Percentiles rank a stretch among this genome's conserved stretches.
phyloP scores from a whole-genome alignment of 495 filamentous ascomycete genomes.

The Lasiosphaeria ovina region DNA sequence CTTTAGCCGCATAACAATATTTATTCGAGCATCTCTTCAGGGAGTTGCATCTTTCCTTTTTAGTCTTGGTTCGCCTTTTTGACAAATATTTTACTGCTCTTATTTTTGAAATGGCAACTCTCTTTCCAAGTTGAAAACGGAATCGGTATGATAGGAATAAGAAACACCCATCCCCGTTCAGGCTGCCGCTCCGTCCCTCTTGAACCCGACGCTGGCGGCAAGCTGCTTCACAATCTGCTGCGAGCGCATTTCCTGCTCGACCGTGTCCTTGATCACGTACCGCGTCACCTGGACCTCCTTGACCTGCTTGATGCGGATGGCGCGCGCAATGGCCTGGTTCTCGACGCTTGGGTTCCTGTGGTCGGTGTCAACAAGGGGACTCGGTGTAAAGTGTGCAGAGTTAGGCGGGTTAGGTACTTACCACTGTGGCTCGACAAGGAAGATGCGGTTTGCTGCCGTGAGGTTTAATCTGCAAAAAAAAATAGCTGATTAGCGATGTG shows the following conservation, averaged over 20 bases:
- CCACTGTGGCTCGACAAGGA: constrained; percentile 51
- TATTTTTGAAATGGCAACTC: too few species aligned
- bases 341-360: constrained; percentile 55
- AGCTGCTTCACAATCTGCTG: constrained; percentile 25
- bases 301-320: constrained; percentile 47
- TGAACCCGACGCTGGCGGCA: constrained; percentile 9
- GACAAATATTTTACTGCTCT: too few species aligned
- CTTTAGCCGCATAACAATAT: too few species aligned
- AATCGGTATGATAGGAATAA: too few species aligned
- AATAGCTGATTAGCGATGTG: too few species aligned
- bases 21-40: too few species aligned
- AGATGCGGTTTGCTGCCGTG: constrained; percentile 45
- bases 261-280: constrained; percentile 45
- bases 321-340: constrained; percentile 49
- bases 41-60: too few species aligned
- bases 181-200: not conserved
- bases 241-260: constrained; percentile 42
- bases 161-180: too few species aligned
- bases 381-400: not conserved
- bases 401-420: constrained; percentile 31
- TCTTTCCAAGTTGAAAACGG: too few species aligned
- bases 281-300: constrained; percentile 42
- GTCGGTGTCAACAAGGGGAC: not conserved
- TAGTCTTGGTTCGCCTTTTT: too few species aligned
- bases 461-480: constrained; percentile 43